Evolutionary conservation across 2,329 filamentous ascomycete species (phyloP).

Genomic region (Talaromyces sp.): DNA sequence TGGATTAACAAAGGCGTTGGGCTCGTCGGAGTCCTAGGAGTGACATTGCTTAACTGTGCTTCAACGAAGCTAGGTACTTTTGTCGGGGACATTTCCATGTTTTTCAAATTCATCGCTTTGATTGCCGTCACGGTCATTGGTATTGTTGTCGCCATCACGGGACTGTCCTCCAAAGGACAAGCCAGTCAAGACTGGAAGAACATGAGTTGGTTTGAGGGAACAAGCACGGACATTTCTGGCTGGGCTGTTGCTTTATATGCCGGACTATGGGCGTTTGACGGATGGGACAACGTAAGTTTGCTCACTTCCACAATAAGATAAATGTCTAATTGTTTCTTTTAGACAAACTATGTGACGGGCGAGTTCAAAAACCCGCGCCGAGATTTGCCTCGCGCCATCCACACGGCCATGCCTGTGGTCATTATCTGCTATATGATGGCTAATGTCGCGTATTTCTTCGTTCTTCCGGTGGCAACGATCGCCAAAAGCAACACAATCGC

Average conservation of each 20-base stretch:
- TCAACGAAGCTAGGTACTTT: slow-evolving; percentile 84
- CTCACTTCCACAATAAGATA: neutral
- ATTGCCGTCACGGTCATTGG: slow-evolving; percentile 82
- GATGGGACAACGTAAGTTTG: slow-evolving; percentile 87
- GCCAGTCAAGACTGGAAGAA: slow-evolving; percentile 83
- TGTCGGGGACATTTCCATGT: slow-evolving; percentile 90
- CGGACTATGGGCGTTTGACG: slow-evolving; percentile 95
- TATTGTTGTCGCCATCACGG: slow-evolving; percentile 82
- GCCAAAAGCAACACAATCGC: slow-evolving; percentile 92
- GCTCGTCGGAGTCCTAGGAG: slow-evolving; percentile 65
- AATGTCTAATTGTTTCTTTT: slow-evolving; percentile 2
- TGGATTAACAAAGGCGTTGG: slow-evolving; percentile 93
- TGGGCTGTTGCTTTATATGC: slow-evolving; percentile 96
- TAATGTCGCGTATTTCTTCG: slow-evolving; percentile 91
- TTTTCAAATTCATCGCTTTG: slow-evolving; percentile 90
- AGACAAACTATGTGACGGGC: slow-evolving; percentile 97
- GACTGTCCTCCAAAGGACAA: slow-evolving; percentile 69
- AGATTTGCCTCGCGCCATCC: slow-evolving; percentile 89
- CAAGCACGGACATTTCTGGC: slow-evolving; percentile 70
- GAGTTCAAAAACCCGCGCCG: slow-evolving; percentile 90
- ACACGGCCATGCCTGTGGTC: slow-evolving; percentile 92
- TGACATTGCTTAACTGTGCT: slow-evolving; percentile 84
- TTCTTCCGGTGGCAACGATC: slow-evolving; percentile 74
- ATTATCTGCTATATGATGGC: slow-evolving; percentile 86
- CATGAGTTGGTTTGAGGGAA: slow-evolving; percentile 82